A percentile compares a stretch with the other conserved stretches of the same genome.
These are phyloP conservation scores for Boletus fagicola DNA, from an alignment of 768 basidiomycete species.

Conservation along the genomic window DNA sequence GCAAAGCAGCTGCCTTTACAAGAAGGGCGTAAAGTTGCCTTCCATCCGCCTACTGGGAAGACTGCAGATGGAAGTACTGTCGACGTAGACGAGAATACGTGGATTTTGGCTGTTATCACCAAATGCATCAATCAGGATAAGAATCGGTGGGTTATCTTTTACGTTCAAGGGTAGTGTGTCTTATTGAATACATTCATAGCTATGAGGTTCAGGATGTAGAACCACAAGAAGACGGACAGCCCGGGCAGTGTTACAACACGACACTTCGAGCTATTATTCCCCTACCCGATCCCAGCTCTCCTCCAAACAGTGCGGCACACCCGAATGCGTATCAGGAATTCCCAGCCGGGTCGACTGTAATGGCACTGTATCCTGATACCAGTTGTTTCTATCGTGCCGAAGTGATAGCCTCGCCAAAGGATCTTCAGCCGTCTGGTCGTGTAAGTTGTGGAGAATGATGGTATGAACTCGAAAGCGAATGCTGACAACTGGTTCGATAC, in stretches of 20 bases:
- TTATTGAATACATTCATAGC: slow-evolving; percentile 35
- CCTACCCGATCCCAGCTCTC: slow-evolving; percentile 68
- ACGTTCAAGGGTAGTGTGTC: not conserved
- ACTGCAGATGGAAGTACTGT: slow-evolving; percentile 48
- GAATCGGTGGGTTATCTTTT: slow-evolving; percentile 46
- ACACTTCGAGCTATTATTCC: slow-evolving; percentile 73
- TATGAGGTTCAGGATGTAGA: slow-evolving; percentile 88
- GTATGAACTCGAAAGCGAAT: not conserved
- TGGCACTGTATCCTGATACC: slow-evolving; percentile 89
- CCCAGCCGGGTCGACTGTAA: slow-evolving; percentile 65
- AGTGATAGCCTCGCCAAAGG: slow-evolving; percentile 66
- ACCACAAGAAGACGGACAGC: slow-evolving; percentile 76
- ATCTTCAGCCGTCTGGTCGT: slow-evolving; percentile 36
- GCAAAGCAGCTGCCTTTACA: slow-evolving; percentile 65
- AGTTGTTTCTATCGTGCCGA: slow-evolving; percentile 90
- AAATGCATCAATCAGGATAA: slow-evolving; percentile 71
- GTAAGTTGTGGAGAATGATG: slow-evolving; percentile 31
- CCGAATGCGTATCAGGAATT: slow-evolving; percentile 72
- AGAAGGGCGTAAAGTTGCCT: slow-evolving; percentile 77
- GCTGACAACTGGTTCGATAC: slow-evolving; percentile 11
- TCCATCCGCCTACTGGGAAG: slow-evolving; percentile 66
- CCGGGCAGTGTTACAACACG: slow-evolving; percentile 68
- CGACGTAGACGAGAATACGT: slow-evolving; percentile 49
- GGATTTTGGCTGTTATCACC: slow-evolving; percentile 79
- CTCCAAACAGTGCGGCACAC: slow-evolving; percentile 58